A percentile compares a stretch with the other conserved stretches of the same genome.
Evolutionary conservation across 163 green algal genomes (phyloP).

Genomic region (Scenedesmus sp.): DNA sequence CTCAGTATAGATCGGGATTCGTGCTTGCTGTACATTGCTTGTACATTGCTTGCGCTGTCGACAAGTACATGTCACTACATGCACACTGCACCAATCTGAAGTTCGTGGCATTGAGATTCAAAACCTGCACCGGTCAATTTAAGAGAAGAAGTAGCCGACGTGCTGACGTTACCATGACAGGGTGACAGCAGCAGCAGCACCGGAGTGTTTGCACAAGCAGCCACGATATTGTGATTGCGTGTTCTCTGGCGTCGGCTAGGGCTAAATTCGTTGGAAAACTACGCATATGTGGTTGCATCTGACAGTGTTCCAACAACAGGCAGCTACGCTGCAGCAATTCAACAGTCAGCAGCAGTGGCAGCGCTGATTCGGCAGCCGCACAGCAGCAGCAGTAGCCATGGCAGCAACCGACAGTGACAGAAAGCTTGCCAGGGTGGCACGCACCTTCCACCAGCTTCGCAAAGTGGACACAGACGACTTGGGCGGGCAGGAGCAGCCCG

Average conservation of each 20-base stretch:
- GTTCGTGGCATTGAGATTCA: neutral
- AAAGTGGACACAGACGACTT: neutral
- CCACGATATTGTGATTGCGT: too few relatives aligned
- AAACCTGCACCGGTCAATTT: too few relatives aligned
- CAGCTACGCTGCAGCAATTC: neutral
- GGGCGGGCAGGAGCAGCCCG: neutral
- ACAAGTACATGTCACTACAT: too few relatives aligned
- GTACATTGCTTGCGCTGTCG: too few relatives aligned
- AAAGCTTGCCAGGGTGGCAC: neutral
- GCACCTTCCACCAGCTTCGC: neutral
- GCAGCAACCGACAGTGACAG: neutral
- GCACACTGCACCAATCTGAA: neutral
- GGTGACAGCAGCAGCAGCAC: neutral
- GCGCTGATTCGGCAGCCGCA: neutral
- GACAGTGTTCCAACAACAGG: too few relatives aligned
- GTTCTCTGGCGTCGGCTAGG: too few relatives aligned
- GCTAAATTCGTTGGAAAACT: too few relatives aligned
- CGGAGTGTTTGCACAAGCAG: neutral
- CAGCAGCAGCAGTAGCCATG: slow-evolving; percentile 6
- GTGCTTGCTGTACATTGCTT: too few relatives aligned
- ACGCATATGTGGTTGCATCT: too few relatives aligned
- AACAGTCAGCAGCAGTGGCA: neutral
- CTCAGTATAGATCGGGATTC: too few relatives aligned
- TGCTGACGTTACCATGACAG: neutral
- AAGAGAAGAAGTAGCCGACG: too few relatives aligned